Evolutionary conservation across 2,329 filamentous ascomycete species (phyloP), one percentile per base, ranked within the genome.

Genomic region (Xylariomycetidae sp.): DNA sequence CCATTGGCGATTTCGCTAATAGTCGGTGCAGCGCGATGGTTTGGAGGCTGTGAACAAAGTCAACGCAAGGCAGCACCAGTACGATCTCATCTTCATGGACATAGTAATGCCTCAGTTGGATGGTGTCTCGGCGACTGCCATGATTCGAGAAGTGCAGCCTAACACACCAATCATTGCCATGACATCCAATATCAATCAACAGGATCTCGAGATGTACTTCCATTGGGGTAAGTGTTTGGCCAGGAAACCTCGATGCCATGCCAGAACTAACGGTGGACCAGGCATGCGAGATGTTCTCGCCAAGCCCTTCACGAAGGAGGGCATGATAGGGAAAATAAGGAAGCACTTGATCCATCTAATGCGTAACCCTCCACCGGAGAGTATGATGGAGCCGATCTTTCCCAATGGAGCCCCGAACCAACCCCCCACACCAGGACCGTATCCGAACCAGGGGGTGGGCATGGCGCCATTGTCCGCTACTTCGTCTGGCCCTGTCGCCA

Each of bases 41-140:
- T 70, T 94, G 27, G 88, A 96, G 57, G 92, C 92, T 32, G 89
- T 95, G 30, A 87, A 84, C 54, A 92, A 92, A 56, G 82, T 95
- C 31, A 77, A 70, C 46, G 56, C 59, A 22, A 66, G 69, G 8
- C 57, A 58, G 6, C 60, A 63, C 17, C 59, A 72, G 19, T 83
- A 75, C 48, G 77, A 84, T 46, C 63, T 85, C 34, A 87, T 90
- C 44, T 76, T 90, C 42, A 90, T 90, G 85, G 85, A 92, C 55
- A 90, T 98, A 45, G 94, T 98, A 48, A 97, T 98, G 92, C 92
- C 92, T 5, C 85, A 89, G 45, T 71, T 97, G 34, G 92, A 97
- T 52, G 92, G 92, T 48, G 88, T 97, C 5, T 95, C 89, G 12
- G 90, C 92, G 3, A 95, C 88, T 37, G 86, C 92, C 53, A 80